Conservation (phyloP, 2,329 filamentous ascomycete genomes). For the Chaetomium strumarium region DNA sequence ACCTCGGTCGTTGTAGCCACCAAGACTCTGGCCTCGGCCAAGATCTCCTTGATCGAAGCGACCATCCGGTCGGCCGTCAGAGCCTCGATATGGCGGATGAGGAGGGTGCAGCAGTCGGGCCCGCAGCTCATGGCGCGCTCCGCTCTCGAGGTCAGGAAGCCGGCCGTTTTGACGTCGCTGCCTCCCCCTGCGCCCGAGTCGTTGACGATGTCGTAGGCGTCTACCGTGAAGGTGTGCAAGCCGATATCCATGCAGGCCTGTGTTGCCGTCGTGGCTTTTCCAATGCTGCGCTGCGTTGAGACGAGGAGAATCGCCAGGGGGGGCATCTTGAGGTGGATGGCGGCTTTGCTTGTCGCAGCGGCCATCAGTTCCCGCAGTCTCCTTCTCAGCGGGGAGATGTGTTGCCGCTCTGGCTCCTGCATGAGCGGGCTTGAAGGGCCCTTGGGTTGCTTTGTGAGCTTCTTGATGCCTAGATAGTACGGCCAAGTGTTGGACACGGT, state of each 20-base stretch:
- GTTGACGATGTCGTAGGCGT: conserved; percentile 91
- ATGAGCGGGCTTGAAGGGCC: conserved; percentile 37
- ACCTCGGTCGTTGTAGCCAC: conserved; percentile 93
- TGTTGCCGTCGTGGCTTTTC: conserved; percentile 74
- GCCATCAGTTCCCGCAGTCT: conserved; percentile 79
- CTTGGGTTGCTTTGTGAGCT: conserved; percentile 47
- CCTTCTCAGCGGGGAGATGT: conserved; percentile 56
- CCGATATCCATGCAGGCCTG: conserved; percentile 83
- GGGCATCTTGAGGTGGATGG: conserved; percentile 80
- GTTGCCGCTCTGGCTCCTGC: conserved; percentile 40
- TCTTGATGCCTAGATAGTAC: conserved; percentile 78
- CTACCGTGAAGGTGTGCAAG: conserved; percentile 80
- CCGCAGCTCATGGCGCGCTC: conserved; percentile 88
- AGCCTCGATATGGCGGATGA: conserved; percentile 88
- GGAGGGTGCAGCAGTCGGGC: conserved; percentile 70
- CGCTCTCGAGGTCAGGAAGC: conserved; percentile 77
- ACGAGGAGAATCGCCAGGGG: conserved; percentile 82
- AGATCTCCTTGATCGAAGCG: conserved; percentile 73
- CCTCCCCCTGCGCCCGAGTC: conserved; percentile 82
- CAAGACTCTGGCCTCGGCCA: conserved; percentile 73
- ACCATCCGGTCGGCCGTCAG: conserved; percentile 88
- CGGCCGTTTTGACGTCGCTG: conserved; percentile 90
- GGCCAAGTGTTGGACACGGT: conserved; percentile 75
- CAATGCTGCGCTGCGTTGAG: conserved; percentile 89
- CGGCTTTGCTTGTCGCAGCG: conserved; percentile 80